Percentiles rank a stretch among this genome's conserved stretches.
Conservation (phyloP, 2,329 filamentous ascomycete species). For the Ascochyta fabae region DNA sequence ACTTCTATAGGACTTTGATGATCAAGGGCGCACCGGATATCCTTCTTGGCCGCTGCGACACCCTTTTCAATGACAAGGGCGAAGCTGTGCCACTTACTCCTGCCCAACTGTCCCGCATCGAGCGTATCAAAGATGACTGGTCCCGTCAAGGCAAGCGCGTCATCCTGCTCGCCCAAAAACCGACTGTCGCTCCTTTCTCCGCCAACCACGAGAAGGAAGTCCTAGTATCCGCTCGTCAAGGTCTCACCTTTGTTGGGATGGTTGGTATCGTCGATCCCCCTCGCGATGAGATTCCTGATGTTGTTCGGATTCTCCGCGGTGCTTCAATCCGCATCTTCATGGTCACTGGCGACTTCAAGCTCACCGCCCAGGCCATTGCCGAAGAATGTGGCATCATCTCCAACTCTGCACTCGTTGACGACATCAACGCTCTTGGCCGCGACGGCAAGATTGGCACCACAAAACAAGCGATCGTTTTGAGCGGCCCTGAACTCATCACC, state of each 20-base stretch:
- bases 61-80: slow-evolving; percentile 64
- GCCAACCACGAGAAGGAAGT: slow-evolving; percentile 64
- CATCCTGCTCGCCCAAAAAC: slow-evolving; percentile 70
- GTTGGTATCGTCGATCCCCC: slow-evolving; percentile 67
- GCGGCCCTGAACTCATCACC: slow-evolving; percentile 61
- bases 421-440: slow-evolving; percentile 58
- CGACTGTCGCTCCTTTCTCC: slow-evolving; percentile 50
- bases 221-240: slow-evolving; percentile 57
- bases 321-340: slow-evolving; percentile 80
- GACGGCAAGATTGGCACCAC: slow-evolving; percentile 35
- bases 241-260: slow-evolving; percentile 62
- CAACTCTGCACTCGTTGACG: slow-evolving; percentile 58
- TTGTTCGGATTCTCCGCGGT: slow-evolving; percentile 67
- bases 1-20: slow-evolving; percentile 59
- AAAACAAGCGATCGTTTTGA: slow-evolving; percentile 42
- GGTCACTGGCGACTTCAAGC: slow-evolving; percentile 80
- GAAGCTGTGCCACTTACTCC: slow-evolving; percentile 57
- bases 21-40: slow-evolving; percentile 83
- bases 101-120: slow-evolving; percentile 56
- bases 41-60: slow-evolving; percentile 67
- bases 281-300: slow-evolving; percentile 64
- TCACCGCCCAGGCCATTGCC: slow-evolving; percentile 77
- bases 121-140: slow-evolving; percentile 70
- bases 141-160: slow-evolving; percentile 72
- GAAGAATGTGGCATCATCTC: slow-evolving; percentile 74